phyloP scores from a whole-genome alignment of 1,139 yeast genomes.

The Pichia inconspicua region DNA sequence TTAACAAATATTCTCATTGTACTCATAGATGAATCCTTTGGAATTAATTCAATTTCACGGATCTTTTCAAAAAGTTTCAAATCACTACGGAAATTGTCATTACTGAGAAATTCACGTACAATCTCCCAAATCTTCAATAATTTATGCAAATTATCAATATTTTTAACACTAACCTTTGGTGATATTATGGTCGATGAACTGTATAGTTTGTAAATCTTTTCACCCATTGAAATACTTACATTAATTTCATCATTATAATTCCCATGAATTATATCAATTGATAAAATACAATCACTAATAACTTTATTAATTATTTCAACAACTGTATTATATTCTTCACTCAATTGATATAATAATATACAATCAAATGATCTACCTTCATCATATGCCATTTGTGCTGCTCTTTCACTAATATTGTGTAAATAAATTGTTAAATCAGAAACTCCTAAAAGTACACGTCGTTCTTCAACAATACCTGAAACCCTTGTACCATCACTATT shows the following conservation, averaged over 20 bases:
- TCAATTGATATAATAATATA: constrained; percentile 72
- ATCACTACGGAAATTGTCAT: not conserved
- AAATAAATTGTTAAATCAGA: constrained; percentile 47
- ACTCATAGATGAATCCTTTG: constrained; percentile 41
- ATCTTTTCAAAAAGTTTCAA: constrained; percentile 36
- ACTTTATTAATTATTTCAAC: constrained; percentile 66
- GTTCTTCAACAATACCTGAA: constrained; percentile 80
- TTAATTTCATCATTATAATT: constrained; percentile 31
- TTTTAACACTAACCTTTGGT: constrained; percentile 36
- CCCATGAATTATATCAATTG: constrained; percentile 47
- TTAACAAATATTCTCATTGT: constrained; percentile 45
- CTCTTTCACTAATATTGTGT: constrained; percentile 68
- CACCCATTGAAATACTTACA: constrained; percentile 45
- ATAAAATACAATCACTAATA: constrained; percentile 70
- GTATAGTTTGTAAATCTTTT: constrained; percentile 48
- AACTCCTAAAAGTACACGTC: constrained; percentile 60
- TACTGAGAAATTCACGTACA: constrained; percentile 42
- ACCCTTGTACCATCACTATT: constrained; percentile 66
- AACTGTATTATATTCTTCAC: constrained; percentile 87
- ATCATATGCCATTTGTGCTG: constrained; percentile 83
- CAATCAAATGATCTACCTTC: constrained; percentile 90
- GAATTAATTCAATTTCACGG: constrained; percentile 57
- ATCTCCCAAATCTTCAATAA: constrained; percentile 63
- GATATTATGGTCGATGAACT: constrained; percentile 44
- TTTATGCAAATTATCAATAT: constrained; percentile 55